Evolutionary conservation across 176 grass and related monocot genomes (phyloP), one percentile per base, ranked within the genome.

Genomic region (Aechmea fasciata): DNA sequence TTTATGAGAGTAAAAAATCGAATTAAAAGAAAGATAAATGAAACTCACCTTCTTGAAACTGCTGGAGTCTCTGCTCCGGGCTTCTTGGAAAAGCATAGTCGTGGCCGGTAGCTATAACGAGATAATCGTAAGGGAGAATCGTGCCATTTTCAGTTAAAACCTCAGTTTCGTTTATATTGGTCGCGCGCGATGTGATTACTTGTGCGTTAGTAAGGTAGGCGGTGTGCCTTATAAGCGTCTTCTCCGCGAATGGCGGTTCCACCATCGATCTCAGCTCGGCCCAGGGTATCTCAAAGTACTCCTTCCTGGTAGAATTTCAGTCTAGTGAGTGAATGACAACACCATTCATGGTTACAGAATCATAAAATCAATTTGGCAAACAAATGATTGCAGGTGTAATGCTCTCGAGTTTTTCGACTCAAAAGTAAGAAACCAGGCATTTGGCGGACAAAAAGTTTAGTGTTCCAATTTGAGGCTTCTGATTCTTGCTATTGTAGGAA

Each of bases 201-300:
- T 67, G 87, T 50, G 71, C 80, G 0, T 77, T 71, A 47, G 65
- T 85, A 67, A 97, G 81, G 79, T 99, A 93, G 47, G 88, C 87
- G 11, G 61, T 85, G 77, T 93, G 94, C 69, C 87, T 85, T 51
- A 93, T 93, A 11, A 99, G 29, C 0, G 94, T 77, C 76, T 71
- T 93, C 81, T 85, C 79, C 10, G 94, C 73, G 52, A 90, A 88
- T 66, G 79, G 77, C 48, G 89, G 94, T 11, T 93, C 82, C 29
- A 99, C 87, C 80, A 78, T 99, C 3, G 89, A 93, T 63, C 94
- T 77, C 50, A 93, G 61, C 66, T 99, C 82, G 65, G 89, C 83
- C 87, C 89, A 99, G 63, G 82, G 82, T 47, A 97, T 90, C 86
- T 92, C 86, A 73, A 77, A 59, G 71, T 97, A 92, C 2, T 97